Base-by-base conservation (phyloP, 2,329 filamentous ascomycete species). In the Coniochaeta hoffmannii region DNA sequence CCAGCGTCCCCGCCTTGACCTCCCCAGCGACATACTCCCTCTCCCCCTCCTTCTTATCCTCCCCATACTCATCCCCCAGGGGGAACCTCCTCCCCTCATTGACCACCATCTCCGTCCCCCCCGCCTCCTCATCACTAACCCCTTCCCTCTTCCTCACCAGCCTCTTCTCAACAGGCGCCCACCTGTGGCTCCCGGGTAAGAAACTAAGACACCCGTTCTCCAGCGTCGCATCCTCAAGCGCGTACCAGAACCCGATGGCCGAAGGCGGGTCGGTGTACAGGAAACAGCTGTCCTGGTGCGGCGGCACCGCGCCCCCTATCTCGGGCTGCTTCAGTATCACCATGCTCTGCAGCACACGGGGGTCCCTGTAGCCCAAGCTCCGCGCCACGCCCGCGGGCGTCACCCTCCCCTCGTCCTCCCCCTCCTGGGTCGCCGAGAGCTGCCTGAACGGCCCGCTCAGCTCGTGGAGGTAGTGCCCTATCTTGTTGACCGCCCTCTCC, bases 271-370 rank as follows among this genome's bases (percentile, higher is more conserved):
- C 76, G 1, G 94, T 97, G 69, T 96, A 97, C 59, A 99, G 64
- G 63, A 97, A 99, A 1, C 90, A 92, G 61, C 83, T 90, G 71
- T 97, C 93, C 73, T 96, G 92, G 69, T 99, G 94, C 22, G 90
- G 84, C 1, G 88, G 90, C 44, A 97, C 94, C 1, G 89, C 88
- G 22, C 89, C 93, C 28, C 94, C 94, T 54, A 97, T 97, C 72
- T 95, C 90, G 22, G 94, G 92, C 73, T 97, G 93, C 72, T 99
- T 99, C 82, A 91, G 97, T 64, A 99, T 97, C 28, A 97, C 80
- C 94, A 99, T 99, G 69, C 88, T 94, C 76, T 99, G 94, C 53
- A 99, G 77, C 57, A 80, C 82, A 19, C 87, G 77, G 1, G 92
- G 89, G 69, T 96, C 89, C 4, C 62, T 64, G 74, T 91, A 96